phyloP scores from a whole-genome alignment of 2,329 filamentous ascomycete genomes.

The Fusarium austroafricanum region DNA sequence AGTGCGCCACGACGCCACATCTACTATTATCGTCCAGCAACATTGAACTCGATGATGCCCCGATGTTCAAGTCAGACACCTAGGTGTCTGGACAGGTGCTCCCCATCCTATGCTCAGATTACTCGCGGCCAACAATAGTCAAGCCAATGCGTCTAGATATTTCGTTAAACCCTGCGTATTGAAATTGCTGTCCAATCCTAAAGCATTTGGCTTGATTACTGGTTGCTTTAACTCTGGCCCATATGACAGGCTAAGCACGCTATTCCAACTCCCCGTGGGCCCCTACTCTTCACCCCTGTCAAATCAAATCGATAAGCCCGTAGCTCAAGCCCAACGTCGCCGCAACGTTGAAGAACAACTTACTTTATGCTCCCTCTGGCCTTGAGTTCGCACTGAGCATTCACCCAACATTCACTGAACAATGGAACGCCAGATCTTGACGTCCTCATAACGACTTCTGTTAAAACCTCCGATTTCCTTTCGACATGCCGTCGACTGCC shows the following conservation, averaged over 20 bases:
- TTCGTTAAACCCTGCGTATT: neutral
- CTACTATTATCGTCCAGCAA: neutral
- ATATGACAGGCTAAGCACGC: constrained; percentile 4
- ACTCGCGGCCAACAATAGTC: neutral
- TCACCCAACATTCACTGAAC: constrained; percentile 9
- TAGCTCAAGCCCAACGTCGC: constrained; percentile 25
- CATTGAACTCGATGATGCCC: neutral
- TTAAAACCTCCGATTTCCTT: constrained; percentile 22
- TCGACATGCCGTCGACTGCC: constrained; percentile 40
- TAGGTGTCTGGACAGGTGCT: too few species aligned
- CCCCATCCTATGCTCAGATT: neutral
- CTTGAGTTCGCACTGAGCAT: constrained; percentile 35
- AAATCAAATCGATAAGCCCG: constrained; percentile 46
- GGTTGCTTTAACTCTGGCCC: neutral
- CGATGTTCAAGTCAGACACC: neutral
- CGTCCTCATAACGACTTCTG: constrained; percentile 23
- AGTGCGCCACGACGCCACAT: constrained; percentile 29
- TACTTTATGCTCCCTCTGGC: constrained; percentile 7
- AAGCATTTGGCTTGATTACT: neutral
- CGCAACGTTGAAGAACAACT: constrained; percentile 37
- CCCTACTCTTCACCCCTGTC: constrained; percentile 27
- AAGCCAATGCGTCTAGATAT: neutral
- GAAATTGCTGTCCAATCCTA: constrained; percentile 4
- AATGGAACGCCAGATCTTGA: constrained; percentile 31
- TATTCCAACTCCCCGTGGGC: constrained; percentile 20